Evolutionary conservation across 345 rosid genomes (phyloP).

Genomic region (Corchorus olitorius): DNA sequence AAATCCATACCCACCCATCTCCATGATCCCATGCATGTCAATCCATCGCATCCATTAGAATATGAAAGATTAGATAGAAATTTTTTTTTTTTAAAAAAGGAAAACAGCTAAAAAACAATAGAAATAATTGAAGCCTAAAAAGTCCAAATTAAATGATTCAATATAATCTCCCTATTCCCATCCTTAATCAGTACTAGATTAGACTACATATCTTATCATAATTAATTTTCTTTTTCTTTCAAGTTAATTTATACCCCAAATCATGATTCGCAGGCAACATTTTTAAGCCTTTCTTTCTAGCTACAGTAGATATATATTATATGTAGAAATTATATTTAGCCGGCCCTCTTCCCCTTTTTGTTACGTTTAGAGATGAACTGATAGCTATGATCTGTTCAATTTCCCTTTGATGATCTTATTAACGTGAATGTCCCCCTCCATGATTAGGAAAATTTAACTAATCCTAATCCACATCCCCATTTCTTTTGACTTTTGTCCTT

Average conservation of each 20-base stretch:
- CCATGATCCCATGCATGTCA: background rate
- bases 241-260: background rate
- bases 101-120: background rate
- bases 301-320: background rate
- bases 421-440: background rate
- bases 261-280: background rate
- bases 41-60: background rate
- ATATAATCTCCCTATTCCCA: no score
- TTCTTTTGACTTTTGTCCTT: conserved; percentile 24
- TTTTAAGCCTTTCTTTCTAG: background rate
- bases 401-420: background rate
- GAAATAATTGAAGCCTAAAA: conserved; percentile 10
- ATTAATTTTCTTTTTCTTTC: background rate
- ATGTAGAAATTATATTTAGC: no score
- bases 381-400: background rate
- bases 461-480: background rate
- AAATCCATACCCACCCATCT: background rate
- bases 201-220: background rate
- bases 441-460: conserved; percentile 18
- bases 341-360: background rate
- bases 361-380: background rate
- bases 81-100: background rate
- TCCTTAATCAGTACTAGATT: no score
- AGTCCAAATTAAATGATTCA: background rate
- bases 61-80: conserved; percentile 4